Evolutionary conservation across 192 early-diverging fungal genomes (phyloP).

Genomic region (Obelidium mucronatum): DNA sequence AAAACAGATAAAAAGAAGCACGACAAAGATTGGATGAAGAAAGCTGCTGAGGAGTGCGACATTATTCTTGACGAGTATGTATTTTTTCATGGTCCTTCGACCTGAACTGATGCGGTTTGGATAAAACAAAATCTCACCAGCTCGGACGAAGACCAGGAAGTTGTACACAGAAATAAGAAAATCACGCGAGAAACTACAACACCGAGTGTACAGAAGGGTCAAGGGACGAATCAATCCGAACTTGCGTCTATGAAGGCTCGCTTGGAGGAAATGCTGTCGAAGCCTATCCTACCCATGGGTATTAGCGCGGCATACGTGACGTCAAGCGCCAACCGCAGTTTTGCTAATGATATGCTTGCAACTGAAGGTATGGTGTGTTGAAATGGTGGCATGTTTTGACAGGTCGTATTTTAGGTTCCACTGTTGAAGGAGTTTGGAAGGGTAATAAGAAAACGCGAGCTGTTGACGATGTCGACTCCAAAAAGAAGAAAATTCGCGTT

Average conservation of each 20-base stretch:
- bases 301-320: constrained; percentile 51
- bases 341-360: constrained; percentile 39
- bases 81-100: background rate
- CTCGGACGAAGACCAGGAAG: constrained; percentile 21
- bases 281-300: constrained; percentile 49
- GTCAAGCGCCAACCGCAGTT: constrained; percentile 33
- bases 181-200: background rate
- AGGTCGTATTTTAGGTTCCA: too few relatives aligned
- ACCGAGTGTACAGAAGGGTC: background rate
- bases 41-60: constrained; percentile 80
- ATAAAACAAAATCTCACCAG: too few relatives aligned
- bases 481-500: constrained; percentile 2
- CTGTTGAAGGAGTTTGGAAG: background rate
- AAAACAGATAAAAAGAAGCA: constrained; percentile 39
- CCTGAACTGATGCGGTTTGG: background rate
- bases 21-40: constrained; percentile 79
- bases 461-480: constrained; percentile 13
- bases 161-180: constrained; percentile 15
- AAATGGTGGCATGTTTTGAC: too few relatives aligned
- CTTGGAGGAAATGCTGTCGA: constrained; percentile 38
- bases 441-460: background rate
- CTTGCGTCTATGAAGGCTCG: constrained; percentile 36
- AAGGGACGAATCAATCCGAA: background rate
- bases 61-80: constrained; percentile 76
- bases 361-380: background rate